A percentile compares a stretch with the other conserved stretches of the same genome.
phyloP scores from a whole-genome alignment of 2,329 filamentous ascomycete species.

The Ramichloridium luteum region DNA sequence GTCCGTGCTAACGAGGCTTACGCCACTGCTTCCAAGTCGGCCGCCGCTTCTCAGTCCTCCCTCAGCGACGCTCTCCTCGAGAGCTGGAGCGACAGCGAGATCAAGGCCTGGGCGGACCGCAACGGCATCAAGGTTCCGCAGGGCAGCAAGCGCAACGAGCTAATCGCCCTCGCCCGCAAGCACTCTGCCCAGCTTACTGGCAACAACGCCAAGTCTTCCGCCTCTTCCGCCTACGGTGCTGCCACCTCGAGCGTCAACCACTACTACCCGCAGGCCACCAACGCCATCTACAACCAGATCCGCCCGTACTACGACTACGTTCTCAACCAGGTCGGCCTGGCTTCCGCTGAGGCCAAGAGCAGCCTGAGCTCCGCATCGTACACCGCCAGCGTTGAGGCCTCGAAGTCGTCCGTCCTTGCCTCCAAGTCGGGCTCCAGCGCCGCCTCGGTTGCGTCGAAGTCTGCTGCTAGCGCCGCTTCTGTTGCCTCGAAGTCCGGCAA shows the following conservation, averaged over 20 bases:
- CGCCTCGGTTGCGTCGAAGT: slow-evolving; percentile 22
- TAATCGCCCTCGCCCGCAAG: slow-evolving; percentile 80
- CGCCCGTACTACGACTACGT: slow-evolving; percentile 30
- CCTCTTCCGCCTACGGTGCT: slow-evolving; percentile 31
- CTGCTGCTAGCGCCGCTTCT: slow-evolving; percentile 13
- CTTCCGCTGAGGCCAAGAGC: slow-evolving; percentile 26
- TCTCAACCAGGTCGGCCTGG: slow-evolving; percentile 35
- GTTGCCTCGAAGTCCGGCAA: slow-evolving; percentile 15
- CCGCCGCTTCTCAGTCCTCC: slow-evolving; percentile 52
- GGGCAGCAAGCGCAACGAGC: slow-evolving; percentile 79
- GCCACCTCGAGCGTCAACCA: slow-evolving; percentile 52
- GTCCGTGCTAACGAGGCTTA: slow-evolving; percentile 43
- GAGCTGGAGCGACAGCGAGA: slow-evolving; percentile 75
- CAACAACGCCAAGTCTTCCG: slow-evolving; percentile 39
- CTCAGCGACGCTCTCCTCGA: slow-evolving; percentile 77
- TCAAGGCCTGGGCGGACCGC: slow-evolving; percentile 90
- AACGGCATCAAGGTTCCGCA: slow-evolving; percentile 83
- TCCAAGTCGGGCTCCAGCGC: slow-evolving; percentile 22
- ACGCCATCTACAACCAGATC: slow-evolving; percentile 37
- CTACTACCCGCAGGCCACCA: slow-evolving; percentile 62
- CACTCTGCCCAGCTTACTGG: slow-evolving; percentile 59
- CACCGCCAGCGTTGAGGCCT: slow-evolving; percentile 12
- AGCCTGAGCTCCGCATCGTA: slow-evolving; percentile 25
- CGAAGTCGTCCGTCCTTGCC: slow-evolving; percentile 11
- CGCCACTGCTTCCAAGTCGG: slow-evolving; percentile 47